phyloP scores from a whole-genome alignment of 176 grass and related monocot species.

The Musa troglodytarum region DNA sequence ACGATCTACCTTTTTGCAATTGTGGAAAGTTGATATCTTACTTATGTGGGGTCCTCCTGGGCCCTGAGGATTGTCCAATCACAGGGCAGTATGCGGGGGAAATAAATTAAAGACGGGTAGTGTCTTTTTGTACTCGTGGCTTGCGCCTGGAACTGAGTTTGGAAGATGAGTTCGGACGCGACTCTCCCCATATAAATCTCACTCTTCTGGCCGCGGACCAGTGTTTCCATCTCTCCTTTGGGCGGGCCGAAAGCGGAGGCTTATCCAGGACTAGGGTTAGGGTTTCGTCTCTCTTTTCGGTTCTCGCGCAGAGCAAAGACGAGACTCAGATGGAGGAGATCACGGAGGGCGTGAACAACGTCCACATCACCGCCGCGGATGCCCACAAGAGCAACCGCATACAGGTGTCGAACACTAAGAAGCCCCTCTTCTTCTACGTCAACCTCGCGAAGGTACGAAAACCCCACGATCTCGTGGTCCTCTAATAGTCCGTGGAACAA shows the following conservation, averaged over 20 bases:
- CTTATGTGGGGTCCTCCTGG: too few relatives aligned
- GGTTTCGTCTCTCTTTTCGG: background rate
- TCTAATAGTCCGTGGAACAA: background rate
- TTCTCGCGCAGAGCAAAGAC: background rate
- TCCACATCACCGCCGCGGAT: background rate
- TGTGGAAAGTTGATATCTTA: too few relatives aligned
- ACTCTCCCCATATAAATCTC: too few relatives aligned
- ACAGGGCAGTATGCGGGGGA: too few relatives aligned
- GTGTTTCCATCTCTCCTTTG: background rate
- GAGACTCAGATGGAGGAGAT: background rate
- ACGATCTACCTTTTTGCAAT: too few relatives aligned
- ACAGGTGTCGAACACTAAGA: conserved; percentile 93
- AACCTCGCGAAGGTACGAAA: conserved; percentile 82
- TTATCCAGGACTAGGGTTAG: background rate
- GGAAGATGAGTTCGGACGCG: too few relatives aligned
- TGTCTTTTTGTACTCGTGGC: too few relatives aligned
- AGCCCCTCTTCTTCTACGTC: conserved; percentile 89
- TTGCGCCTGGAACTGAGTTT: too few relatives aligned
- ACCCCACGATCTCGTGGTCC: background rate
- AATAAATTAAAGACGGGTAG: too few relatives aligned
- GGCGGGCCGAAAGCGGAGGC: background rate
- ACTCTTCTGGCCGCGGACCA: too few relatives aligned
- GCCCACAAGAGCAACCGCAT: conserved; percentile 72
- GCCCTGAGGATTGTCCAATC: too few relatives aligned
- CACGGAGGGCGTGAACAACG: background rate